Evolutionary conservation across 495 filamentous ascomycete species (phyloP), one percentile per base, ranked within the genome.

Genomic region (Neurospora sp.): DNA sequence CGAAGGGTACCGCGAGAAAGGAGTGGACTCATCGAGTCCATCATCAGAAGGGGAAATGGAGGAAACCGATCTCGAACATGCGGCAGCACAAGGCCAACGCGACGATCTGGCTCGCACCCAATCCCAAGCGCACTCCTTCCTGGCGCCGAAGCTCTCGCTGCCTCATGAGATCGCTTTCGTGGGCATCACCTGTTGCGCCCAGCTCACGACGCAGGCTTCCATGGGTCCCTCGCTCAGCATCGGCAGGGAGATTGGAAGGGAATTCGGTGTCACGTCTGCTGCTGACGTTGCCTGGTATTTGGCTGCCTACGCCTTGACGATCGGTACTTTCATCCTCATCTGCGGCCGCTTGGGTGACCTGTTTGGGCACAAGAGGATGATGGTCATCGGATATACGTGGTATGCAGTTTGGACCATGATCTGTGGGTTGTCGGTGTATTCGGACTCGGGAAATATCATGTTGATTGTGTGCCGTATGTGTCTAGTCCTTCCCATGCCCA

Each of bases 271-370:
- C n/a, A 41, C 59, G 20, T 76, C 76, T 40, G 75, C 76, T 1
- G 81, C 75, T 1, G 78, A 81, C 42, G 70, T 85, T 14, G 82
- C 81, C 59, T 91, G 89, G 89, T 86, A 87, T 40, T 79, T 88
- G 61, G 88, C 88, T 3, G 85, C 82, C 0, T 91, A 90, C 77
- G 84, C 83, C 39, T 79, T 91, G 53, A 90, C 89, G 0, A 85
- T 88, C 22, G 89, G 89, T 39, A 89, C 89, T 8, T 91, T 91
- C 74, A 90, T 91, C 77, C 80, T 91, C n/a, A 81, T 90, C 35
- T 86, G 85, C 11, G 89, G 89, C 18, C 84, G 88, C 11, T 79
- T 88, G 8, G 89, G 89, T 27, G 89, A 91, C 72, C 73, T 87
- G 1, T 87, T 85, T 74, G 89, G 89, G 18, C 84, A 90, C 75